phyloP scores from a whole-genome alignment of 345 rosid genomes.

The Trapa incisa region DNA sequence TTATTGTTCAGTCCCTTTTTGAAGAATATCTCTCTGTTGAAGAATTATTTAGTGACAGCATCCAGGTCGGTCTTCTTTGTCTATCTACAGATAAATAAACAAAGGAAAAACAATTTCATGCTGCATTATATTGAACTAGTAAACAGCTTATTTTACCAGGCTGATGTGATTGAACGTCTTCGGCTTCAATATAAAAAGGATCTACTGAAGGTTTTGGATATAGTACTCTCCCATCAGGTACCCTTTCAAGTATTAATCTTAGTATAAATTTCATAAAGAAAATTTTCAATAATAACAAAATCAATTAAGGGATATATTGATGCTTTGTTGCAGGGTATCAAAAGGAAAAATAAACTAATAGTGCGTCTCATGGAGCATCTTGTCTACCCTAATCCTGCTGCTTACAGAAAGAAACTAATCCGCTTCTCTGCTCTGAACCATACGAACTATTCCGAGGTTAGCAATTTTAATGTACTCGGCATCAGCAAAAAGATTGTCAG shows the following conservation, averaged over 20 bases:
- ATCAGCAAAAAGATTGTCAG: constrained; percentile 2
- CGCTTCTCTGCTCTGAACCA: constrained; percentile 87
- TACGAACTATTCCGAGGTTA: constrained; percentile 88
- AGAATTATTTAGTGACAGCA: constrained; percentile 88
- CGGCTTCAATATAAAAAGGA: constrained; percentile 96
- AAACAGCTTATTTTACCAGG: constrained; percentile 30
- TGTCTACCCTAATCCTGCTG: constrained; percentile 99
- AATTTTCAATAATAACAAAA: not conserved
- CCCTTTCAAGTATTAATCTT: not conserved
- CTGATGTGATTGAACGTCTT: constrained; percentile 96
- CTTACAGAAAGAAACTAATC: constrained; percentile 87
- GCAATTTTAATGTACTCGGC: constrained; percentile 6
- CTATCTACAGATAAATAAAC: not conserved
- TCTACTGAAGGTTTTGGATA: constrained; percentile 81
- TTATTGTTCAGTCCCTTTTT: constrained; percentile 89
- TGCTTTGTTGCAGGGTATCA: constrained; percentile 58
- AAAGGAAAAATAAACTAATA: constrained; percentile 82
- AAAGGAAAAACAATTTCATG: not conserved
- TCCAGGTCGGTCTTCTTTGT: constrained; percentile 38
- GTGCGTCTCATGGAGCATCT: constrained; percentile 93
- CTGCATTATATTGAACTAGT: not conserved
- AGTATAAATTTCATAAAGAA: not conserved
- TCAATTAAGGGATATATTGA: not conserved
- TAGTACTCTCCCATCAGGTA: constrained; percentile 99
- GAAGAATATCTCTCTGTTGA: constrained; percentile 91